These are phyloP conservation scores for Hypoxylon cercidicola DNA, from an alignment of 495 filamentous ascomycete species.

Conservation along the genomic window DNA sequence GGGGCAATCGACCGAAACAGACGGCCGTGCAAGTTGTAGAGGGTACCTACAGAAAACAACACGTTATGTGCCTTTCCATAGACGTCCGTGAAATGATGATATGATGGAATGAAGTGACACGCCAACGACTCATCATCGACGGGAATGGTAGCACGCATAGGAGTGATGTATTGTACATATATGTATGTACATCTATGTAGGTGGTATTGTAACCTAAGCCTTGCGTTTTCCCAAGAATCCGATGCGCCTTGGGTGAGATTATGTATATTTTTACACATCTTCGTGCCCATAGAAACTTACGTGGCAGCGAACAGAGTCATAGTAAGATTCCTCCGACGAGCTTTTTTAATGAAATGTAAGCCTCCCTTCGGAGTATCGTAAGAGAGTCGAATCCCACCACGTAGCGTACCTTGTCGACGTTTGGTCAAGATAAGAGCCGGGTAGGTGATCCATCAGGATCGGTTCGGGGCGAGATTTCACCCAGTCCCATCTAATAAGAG, in stretches of 20 bases:
- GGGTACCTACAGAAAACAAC: constrained; percentile 17
- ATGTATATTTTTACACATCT: constrained; percentile 21
- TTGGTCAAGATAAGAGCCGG: constrained; percentile 24
- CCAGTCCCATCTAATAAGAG: constrained; percentile 36
- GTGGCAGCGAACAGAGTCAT: constrained; percentile 31
- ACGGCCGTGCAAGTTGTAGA: constrained; percentile 20
- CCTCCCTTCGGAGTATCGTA: constrained; percentile 36
- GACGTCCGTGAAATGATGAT: constrained; percentile 26
- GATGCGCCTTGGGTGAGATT: constrained; percentile 23
- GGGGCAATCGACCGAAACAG: constrained; percentile 14
- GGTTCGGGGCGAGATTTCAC: constrained; percentile 35
- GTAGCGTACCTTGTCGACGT: constrained; percentile 27
- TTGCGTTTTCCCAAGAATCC: constrained; percentile 35
- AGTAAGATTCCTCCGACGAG: constrained; percentile 39
- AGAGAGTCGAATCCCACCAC: constrained; percentile 29
- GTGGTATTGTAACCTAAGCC: constrained; percentile 34
- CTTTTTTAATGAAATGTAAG: constrained; percentile 33
- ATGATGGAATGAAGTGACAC: constrained; percentile 20
- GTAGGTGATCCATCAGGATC: constrained; percentile 38
- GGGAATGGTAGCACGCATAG: constrained; percentile 38
- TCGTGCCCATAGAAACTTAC: constrained; percentile 18
- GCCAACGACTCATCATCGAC: constrained; percentile 18
- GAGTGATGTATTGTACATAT: background rate
- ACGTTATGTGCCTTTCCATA: constrained; percentile 13
- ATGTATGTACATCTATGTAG: background rate